phyloP scores from a whole-genome alignment of 2,329 filamentous ascomycete genomes.

The Endothia cerciana region DNA sequence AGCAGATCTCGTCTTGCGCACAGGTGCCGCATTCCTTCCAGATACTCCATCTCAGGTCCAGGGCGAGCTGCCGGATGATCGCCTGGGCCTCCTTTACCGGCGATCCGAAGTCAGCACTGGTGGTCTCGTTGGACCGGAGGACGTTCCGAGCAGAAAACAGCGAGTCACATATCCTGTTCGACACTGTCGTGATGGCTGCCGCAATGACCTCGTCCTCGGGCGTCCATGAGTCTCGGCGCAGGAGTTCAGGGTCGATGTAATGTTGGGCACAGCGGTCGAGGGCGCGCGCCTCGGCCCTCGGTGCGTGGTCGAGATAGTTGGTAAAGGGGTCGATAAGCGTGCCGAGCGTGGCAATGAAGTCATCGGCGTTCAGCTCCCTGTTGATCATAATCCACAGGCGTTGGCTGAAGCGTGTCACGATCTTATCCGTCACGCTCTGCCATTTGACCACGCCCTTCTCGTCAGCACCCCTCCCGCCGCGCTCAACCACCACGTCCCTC shows the following conservation, averaged over 20 bases:
- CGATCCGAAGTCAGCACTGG: neutral
- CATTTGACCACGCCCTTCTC: slow-evolving; percentile 56
- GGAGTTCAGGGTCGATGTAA: slow-evolving; percentile 42
- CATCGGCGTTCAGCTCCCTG: slow-evolving; percentile 32
- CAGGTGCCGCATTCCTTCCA: slow-evolving; percentile 43
- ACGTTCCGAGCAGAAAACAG: slow-evolving; percentile 37
- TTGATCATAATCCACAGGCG: slow-evolving; percentile 50
- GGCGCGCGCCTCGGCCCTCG: slow-evolving; percentile 39
- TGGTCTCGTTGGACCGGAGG: slow-evolving; percentile 25
- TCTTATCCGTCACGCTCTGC: slow-evolving; percentile 69
- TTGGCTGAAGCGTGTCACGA: slow-evolving; percentile 64
- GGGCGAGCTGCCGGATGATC: slow-evolving; percentile 34
- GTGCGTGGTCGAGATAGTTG: slow-evolving; percentile 41
- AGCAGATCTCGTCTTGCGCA: slow-evolving; percentile 40
- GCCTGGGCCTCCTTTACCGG: slow-evolving; percentile 18
- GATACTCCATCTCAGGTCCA: slow-evolving; percentile 39
- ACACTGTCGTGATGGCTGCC: slow-evolving; percentile 46
- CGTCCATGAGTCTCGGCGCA: slow-evolving; percentile 38
- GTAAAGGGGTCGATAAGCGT: slow-evolving; percentile 45
- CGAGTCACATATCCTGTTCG: slow-evolving; percentile 43
- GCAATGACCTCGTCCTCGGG: slow-evolving; percentile 49
- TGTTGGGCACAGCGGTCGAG: slow-evolving; percentile 52
- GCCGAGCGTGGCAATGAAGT: slow-evolving; percentile 43
- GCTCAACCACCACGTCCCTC: slow-evolving; percentile 30
- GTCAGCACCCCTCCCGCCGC: slow-evolving; percentile 36